Conservation (phyloP, 1,139 yeast genomes). For the Kurtzmaniella quercitrusa region DNA sequence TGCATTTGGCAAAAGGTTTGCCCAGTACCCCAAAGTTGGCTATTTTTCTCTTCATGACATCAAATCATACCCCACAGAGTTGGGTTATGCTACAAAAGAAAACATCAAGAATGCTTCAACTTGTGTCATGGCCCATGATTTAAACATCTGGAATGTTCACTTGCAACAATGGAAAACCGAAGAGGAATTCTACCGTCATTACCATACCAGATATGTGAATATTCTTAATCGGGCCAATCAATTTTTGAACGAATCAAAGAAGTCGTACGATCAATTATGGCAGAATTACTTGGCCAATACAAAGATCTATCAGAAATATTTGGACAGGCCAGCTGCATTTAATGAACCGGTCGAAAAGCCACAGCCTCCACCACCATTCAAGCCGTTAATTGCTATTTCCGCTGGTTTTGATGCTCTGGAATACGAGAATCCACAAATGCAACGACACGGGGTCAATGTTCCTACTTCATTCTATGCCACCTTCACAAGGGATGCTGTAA, state of each 20-base stretch:
- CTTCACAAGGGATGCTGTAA: slow-evolving; percentile 70
- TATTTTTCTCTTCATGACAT: slow-evolving; percentile 84
- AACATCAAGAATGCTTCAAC: slow-evolving; percentile 75
- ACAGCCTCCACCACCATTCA: slow-evolving; percentile 49
- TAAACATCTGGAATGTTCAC: slow-evolving; percentile 84
- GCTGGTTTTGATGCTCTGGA: slow-evolving; percentile 93
- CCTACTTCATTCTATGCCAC: slow-evolving; percentile 77
- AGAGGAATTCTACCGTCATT: slow-evolving; percentile 62
- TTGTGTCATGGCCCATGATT: slow-evolving; percentile 75
- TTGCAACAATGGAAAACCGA: slow-evolving; percentile 61
- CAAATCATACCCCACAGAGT: slow-evolving; percentile 82
- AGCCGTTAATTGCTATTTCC: slow-evolving; percentile 67
- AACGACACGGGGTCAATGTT: slow-evolving; percentile 77
- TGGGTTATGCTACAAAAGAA: slow-evolving; percentile 70
- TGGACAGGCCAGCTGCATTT: slow-evolving; percentile 27
- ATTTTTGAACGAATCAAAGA: slow-evolving; percentile 51
- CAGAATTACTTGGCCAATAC: slow-evolving; percentile 26
- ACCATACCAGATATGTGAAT: slow-evolving; percentile 57
- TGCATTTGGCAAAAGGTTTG: slow-evolving; percentile 51
- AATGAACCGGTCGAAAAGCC: slow-evolving; percentile 24
- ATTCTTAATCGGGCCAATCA: slow-evolving; percentile 66
- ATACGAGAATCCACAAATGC: slow-evolving; percentile 79
- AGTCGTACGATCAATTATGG: slow-evolving; percentile 38
- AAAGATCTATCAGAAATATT: slow-evolving; percentile 25
- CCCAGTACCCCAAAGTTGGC: slow-evolving; percentile 64